Base-by-base conservation (phyloP, 257 asterid genomes). In the Misopates orontium region DNA sequence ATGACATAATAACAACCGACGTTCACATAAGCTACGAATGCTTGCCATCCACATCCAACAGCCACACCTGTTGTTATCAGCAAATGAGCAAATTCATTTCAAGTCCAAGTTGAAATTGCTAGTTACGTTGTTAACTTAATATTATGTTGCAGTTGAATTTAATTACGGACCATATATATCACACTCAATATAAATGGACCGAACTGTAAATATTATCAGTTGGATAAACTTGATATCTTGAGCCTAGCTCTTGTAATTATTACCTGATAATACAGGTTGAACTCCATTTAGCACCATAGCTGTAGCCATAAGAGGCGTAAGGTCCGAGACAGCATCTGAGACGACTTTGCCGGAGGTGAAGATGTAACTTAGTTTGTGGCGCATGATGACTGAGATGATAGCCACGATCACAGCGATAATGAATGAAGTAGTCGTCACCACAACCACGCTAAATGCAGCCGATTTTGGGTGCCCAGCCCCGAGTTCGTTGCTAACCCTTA, bases 11-110 rank as follows among this genome's bases (percentile, higher is more conserved):
- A 80, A 56, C 85, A 85, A 42, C 87, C 95, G 17, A 87, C 80
- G 19, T 85, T 87, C 20, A 87, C 88, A 52, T 87, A 85, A 2
- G 92, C 90, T 48, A 86, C 95, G 69, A 82, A 86, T 52, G 90
- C 77, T 75, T 84, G 95, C 95, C 96, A 86, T 76, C 95, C 95
- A 67, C 95, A 84, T 6, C 96, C 96, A 17, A 88, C 88, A 0
- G 96, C 96, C 39, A 88, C 95, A 70, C 91, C 96, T 87, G 16
- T 39, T 59, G 11, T 10, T 20, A 59, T 10, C 10, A 40, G 10
- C 5, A 20, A 18, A 6, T 8, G 5, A 52, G 8, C 13, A 23
- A 49, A 50, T n/a, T n/a, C n/a, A n/a, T n/a, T n/a, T 28, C 36
- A 28, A 28, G 36, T 28, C 36, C 36, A 28, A 2, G 36, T 2